Base-by-base conservation (phyloP, 148 eudicot species). In the Chenopodium quinoa region DNA sequence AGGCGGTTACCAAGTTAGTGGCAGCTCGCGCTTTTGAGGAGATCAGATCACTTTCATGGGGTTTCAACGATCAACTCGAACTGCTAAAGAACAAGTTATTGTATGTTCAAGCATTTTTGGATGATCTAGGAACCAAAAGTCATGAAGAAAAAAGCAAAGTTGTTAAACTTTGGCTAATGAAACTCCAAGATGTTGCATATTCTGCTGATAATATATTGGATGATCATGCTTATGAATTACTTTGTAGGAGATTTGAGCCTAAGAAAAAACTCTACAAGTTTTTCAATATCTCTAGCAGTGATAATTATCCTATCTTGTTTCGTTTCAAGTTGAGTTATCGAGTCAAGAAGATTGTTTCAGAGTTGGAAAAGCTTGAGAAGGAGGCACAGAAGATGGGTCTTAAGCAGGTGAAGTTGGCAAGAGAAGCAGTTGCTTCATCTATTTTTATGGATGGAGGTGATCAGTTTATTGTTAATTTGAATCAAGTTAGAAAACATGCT, bases 161-260 rank as follows among this genome's bases (percentile, higher is more conserved):
- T 70, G 73, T 65, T 1, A 46, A 78, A 6, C 23, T 2, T 27
- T 78, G 73, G 80, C 80, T 78, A 12, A 2, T 65, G 14, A 14
- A 44, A 25, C 31, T 78, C 40, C 46, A 78, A 67, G 71, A 65
- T 46, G 80, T 47, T 14, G 72, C 72, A n/a, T 46, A 78, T 23
- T 46, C 12, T 44, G 80, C 80, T 16, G 80, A 78, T 8, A 29
- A 78, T 65, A 25, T 78, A 40, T 22, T 78, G 72, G 80, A 78
- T 78, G 80, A 78, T 46, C 44, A 65, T 47, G 60, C 80, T 48
- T 78, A 78, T 27, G 72, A 46, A 65, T 14, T 25, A 22, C 44
- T 65, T 2, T 40, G 80, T 17, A 78, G 60, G 14, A 29, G 66
- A 25, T 48, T 46, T 3, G 56, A 78, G 16, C 31, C 12, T 1